These are phyloP conservation scores for Drosera capensis DNA, from an alignment of 148 eudicot genomes.

Conservation along the genomic window DNA sequence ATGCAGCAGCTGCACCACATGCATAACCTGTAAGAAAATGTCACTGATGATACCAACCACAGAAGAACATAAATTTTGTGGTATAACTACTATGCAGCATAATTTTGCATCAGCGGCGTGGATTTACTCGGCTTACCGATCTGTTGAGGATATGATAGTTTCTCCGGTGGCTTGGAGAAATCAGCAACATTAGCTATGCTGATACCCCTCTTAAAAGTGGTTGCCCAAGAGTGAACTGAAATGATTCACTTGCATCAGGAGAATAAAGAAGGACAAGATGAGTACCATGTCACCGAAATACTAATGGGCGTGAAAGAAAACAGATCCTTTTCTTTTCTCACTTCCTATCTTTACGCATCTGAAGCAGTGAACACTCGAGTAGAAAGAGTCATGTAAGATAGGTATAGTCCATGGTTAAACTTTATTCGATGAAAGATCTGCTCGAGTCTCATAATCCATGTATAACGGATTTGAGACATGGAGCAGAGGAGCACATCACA, in stretches of 20 bases:
- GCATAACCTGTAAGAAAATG: not conserved
- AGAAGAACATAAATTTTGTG: not conserved
- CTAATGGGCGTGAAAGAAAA: no score
- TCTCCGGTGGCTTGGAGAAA: constrained; percentile 26
- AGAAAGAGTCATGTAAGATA: no score
- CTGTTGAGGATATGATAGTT: constrained; percentile 31
- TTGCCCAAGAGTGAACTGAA: constrained; percentile 29
- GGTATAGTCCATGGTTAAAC: no score
- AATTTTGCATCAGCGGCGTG: not conserved
- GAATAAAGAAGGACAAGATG: not conserved
- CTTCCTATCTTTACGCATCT: no score
- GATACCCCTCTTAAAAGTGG: constrained; percentile 29
- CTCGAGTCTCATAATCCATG: no score
- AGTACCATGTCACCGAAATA: no score
- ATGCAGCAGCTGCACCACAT: constrained; percentile 17
- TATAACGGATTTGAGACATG: no score
- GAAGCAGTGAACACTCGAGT: no score
- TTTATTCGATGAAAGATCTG: no score
- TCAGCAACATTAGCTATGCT: constrained; percentile 31
- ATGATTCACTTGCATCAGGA: not conserved
- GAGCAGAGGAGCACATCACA: no score
- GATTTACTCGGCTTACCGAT: constrained; percentile 8
- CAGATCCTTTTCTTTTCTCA: no score
- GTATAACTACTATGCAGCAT: not conserved
- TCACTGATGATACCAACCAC: not conserved